Base-by-base conservation (phyloP, 257 asterid genomes). In the Echites panduratus region DNA sequence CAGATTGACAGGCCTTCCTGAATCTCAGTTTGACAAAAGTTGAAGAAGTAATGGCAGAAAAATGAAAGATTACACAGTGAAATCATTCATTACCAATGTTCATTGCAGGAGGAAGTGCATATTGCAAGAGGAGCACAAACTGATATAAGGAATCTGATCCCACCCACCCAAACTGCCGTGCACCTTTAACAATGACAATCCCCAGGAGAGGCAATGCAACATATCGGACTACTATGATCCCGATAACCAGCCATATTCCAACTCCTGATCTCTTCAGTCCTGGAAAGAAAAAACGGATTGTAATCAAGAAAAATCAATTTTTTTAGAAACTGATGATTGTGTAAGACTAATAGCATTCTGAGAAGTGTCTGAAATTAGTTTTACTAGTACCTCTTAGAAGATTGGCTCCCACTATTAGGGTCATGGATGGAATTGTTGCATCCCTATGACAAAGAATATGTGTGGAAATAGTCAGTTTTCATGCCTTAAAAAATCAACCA, bases 81-180 rank as follows among this genome's bases (percentile, higher is more conserved):
- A 44, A 54, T 2, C 26, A 24, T 24, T 1, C 26, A 24, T 24
- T 78, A 82, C 85, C 85, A 24, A 82, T 72, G 48, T 73, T 29
- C 85, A 79, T 79, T 48, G 85, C 85, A 73, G 81, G 72, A 29
- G 85, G 85, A 20, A 82, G 79, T 70, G 83, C 76, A 76, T 82
- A 76, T 40, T 82, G 85, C 62, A 82, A 70, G 48, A 82, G 74
- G 7, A 82, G 85, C 40, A 82, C 83, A 54, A 82, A 82, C 27
- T 76, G 83, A 41, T 79, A 82, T 14, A 82, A 66, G 10, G 83
- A 26, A 76, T 82, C 83, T 50, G 85, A 69, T 76, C 83, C 85
- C 57, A 82, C 77, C 83, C 76, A 22, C 13, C 81, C 83, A 41
- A 70, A 52, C 68, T 73, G 65, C 17, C 43, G 57, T 75, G 83